Evolutionary conservation across 495 filamentous ascomycete species (phyloP), one percentile per base, ranked within the genome.

Genomic region (Neohortaea acidophila): DNA sequence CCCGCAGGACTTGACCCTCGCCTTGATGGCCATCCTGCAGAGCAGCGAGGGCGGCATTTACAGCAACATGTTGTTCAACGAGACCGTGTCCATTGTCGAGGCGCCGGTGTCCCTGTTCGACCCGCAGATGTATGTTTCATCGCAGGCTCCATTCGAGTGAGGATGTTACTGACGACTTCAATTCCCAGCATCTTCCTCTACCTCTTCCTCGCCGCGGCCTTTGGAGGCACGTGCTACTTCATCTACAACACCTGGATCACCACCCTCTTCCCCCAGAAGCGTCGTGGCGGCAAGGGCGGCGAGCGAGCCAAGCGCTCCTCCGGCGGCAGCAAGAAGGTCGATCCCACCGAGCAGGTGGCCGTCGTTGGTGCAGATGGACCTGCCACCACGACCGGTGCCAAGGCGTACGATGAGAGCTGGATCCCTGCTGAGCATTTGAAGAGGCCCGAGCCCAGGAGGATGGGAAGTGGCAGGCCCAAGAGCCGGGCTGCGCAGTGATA

Each of bases 171-270:
- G n/a, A n/a, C n/a, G n/a, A n/a, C n/a, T n/a, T 5, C 14, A 25
- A 25, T 10, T 30, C 38, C 21, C 44, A 92, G 86, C 51, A 80
- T 94, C 62, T 97, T 97, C 75, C 77, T 97, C 42, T 97, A 96
- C 67, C 74, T 93, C 59, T 73, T 96, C 68, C 84, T 97, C 48
- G 60, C 73, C 39, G 73, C 70, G 40, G 71, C 65, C 53, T 86
- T 92, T 56, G 72, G 56, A 47, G 84, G 78, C 39, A 81, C 79
- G 28, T 66, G 75, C 59, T 94, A 89, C 73, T 94, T 92, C 59
- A 85, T 94, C 63, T 97, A 97, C 70, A 89, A 75, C 59, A 93
- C 87, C 55, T 96, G 86, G 83, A 73, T 97, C 61, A 79, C 84
- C 34, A 75, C 84, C n/a, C 77, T 96, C 53, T 92, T 94, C 73